These are phyloP conservation scores for Leishmania lainsoni DNA, from an alignment of 208 protist genomes.

Conservation along the genomic window DNA sequence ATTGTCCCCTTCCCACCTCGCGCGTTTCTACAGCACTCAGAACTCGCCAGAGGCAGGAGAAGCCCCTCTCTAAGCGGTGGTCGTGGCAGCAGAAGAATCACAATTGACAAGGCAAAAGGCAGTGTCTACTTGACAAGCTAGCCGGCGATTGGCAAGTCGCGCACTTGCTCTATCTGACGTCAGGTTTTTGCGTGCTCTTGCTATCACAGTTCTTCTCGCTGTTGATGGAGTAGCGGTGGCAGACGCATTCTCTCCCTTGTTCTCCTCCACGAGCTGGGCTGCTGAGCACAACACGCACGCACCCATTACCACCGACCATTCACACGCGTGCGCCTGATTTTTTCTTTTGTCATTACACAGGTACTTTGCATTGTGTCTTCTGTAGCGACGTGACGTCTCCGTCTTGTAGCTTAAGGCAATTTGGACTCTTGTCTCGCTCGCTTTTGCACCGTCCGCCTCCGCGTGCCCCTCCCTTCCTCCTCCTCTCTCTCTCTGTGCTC, in stretches of 20 bases:
- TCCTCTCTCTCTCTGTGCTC: not conserved
- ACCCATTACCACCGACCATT: not conserved
- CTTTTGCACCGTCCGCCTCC: not conserved
- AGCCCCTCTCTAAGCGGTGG: not conserved
- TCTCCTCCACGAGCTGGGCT: not conserved
- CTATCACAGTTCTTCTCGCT: not conserved
- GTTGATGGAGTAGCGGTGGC: not conserved
- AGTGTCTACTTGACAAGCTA: not conserved
- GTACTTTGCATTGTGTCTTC: not conserved
- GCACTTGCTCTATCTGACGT: not conserved
- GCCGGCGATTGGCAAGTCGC: not conserved
- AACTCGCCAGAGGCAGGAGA: not conserved
- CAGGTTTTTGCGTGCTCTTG: not conserved
- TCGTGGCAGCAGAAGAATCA: not conserved
- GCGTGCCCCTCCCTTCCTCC: not conserved
- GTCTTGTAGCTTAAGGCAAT: not conserved
- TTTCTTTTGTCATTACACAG: not conserved
- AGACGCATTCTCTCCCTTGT: conserved; percentile 1
- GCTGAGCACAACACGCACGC: not conserved
- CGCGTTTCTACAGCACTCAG: conserved; percentile 1
- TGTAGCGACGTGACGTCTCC: not conserved
- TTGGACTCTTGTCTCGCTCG: not conserved
- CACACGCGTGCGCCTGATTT: not conserved
- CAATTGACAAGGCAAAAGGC: not conserved
- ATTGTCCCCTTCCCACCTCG: not conserved